Conservation (phyloP, 179 eudicot species). For the Patellifolia procumbens region DNA sequence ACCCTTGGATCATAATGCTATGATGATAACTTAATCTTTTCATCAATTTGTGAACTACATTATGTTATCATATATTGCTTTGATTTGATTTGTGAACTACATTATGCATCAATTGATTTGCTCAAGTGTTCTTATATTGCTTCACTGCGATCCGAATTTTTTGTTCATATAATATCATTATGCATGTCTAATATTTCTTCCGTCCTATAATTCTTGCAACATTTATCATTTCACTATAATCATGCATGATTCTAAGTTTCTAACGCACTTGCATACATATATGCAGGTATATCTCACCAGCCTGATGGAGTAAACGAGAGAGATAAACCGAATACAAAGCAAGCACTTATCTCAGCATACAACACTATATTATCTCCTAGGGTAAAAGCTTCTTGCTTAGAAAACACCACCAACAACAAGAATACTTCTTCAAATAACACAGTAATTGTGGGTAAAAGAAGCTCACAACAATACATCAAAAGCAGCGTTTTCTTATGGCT, state of each 20-base stretch:
- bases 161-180: no score
- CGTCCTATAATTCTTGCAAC: no score
- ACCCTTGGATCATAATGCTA: no score
- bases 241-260: not conserved
- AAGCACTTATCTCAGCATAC: slow-evolving; percentile 66
- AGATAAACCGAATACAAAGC: slow-evolving; percentile 62
- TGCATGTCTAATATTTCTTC: no score
- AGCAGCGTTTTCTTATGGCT: slow-evolving; percentile 48
- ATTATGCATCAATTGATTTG: no score
- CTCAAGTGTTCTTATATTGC: no score
- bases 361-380: slow-evolving; percentile 54
- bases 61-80: no score
- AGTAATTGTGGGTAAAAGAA: slow-evolving; percentile 16
- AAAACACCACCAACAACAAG: slow-evolving; percentile 10
- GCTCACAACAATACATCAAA: slow-evolving; percentile 23
- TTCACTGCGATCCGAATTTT: no score
- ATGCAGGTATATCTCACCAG: slow-evolving; percentile 64
- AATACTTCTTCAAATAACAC: slow-evolving; percentile 1
- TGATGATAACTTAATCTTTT: no score
- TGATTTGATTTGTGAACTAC: no score
- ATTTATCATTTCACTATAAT: no score
- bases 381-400: slow-evolving; percentile 60
- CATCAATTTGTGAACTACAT: no score
- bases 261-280: not conserved
- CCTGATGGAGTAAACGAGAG: slow-evolving; percentile 52